phyloP scores from a whole-genome alignment of 495 filamentous ascomycete species.

The Hypoxylon cercidicola region DNA sequence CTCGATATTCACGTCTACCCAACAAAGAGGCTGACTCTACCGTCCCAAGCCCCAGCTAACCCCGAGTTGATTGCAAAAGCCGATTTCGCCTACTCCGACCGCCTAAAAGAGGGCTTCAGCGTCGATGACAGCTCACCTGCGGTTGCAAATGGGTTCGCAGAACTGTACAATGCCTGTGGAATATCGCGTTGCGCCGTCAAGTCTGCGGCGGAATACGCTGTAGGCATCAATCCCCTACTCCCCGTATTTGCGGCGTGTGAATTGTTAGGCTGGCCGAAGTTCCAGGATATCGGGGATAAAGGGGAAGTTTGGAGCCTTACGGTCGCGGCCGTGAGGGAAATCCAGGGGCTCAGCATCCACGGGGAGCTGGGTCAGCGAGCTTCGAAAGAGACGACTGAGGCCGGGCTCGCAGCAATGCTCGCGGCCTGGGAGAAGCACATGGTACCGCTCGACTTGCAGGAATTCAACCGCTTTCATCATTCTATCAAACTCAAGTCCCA shows the following conservation, averaged over 20 bases:
- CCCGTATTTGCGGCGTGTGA: slow-evolving; percentile 21
- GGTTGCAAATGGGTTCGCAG: slow-evolving; percentile 15
- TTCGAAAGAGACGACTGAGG: slow-evolving; percentile 6
- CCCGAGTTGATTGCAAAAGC: slow-evolving; percentile 18
- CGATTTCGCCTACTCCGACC: slow-evolving; percentile 28
- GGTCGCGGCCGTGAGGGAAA: slow-evolving; percentile 20
- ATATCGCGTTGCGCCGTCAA: slow-evolving; percentile 9
- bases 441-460: slow-evolving; percentile 20
- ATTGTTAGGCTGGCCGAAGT: slow-evolving; percentile 15
- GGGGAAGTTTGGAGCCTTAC: slow-evolving; percentile 11
- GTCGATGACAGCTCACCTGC: slow-evolving; percentile 16
- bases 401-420: slow-evolving; percentile 2
- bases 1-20: slow-evolving; percentile 31
- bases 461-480: slow-evolving; percentile 26
- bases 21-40: slow-evolving; percentile 18
- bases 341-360: slow-evolving; percentile 19
- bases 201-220: slow-evolving; percentile 3
- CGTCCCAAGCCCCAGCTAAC: slow-evolving; percentile 2
- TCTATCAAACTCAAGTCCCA: slow-evolving; percentile 13
- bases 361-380: slow-evolving; percentile 14
- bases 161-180: slow-evolving; percentile 7
- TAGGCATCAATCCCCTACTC: slow-evolving; percentile 13
- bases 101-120: slow-evolving; percentile 4
- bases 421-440: slow-evolving; percentile 19
- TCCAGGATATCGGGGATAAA: slow-evolving; percentile 10